phyloP scores from a whole-genome alignment of 1,139 yeast genomes.

The Nadsonia starkeyi-henricii region DNA sequence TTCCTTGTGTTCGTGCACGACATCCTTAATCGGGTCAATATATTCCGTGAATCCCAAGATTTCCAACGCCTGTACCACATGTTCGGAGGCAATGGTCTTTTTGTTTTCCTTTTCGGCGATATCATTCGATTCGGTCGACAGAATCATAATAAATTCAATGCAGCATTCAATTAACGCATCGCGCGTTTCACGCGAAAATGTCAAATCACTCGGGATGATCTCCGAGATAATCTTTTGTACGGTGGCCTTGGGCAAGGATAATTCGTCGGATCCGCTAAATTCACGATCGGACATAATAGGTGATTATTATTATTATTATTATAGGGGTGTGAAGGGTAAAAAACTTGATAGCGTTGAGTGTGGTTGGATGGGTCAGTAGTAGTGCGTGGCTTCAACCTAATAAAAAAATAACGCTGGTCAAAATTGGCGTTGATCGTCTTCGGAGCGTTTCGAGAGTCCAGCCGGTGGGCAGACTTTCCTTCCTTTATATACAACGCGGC shows the following conservation, averaged over 20 bases:
- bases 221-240: conserved; percentile 91
- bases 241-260: conserved; percentile 50
- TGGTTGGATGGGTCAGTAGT: too few species aligned
- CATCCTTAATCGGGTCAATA: conserved; percentile 68
- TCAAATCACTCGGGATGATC: conserved; percentile 71
- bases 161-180: conserved; percentile 95
- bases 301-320: too few species aligned
- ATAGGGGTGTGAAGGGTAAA: conserved; percentile 4
- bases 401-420: too few species aligned
- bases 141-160: conserved; percentile 87
- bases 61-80: conserved; percentile 78
- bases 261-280: conserved; percentile 22
- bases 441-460: too few species aligned
- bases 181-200: conserved; percentile 85
- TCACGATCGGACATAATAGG: conserved; percentile 21
- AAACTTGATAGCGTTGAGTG: too few species aligned
- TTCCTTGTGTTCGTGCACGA: conserved; percentile 77
- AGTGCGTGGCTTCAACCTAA: too few species aligned
- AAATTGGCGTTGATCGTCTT: too few species aligned
- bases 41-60: conserved; percentile 82
- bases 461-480: too few species aligned
- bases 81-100: conserved; percentile 94
- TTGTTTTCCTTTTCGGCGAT: conserved; percentile 94
- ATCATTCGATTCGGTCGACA: conserved; percentile 87
- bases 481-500: too few species aligned